These are phyloP conservation scores for Taphrina betulina DNA, from an alignment of 1,139 yeast species.

Conservation along the genomic window DNA sequence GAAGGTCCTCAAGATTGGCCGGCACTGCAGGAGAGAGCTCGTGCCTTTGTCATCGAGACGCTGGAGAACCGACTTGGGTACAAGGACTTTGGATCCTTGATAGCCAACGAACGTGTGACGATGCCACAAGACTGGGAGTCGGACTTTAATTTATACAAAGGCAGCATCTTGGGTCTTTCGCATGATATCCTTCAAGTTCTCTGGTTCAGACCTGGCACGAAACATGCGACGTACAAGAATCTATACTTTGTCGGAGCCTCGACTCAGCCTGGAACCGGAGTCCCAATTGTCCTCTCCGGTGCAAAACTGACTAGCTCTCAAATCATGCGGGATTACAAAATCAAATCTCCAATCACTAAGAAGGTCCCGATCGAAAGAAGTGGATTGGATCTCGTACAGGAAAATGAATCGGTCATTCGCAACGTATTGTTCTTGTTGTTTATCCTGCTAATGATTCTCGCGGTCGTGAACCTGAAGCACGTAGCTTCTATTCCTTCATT, in stretches of 20 bases:
- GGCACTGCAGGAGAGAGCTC: slow-evolving; percentile 17
- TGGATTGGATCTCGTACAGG: slow-evolving; percentile 23
- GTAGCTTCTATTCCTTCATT: no score
- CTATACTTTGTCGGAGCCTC: slow-evolving; percentile 34
- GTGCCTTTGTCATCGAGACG: slow-evolving; percentile 23
- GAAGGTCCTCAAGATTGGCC: slow-evolving; percentile 31
- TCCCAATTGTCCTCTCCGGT: slow-evolving; percentile 32
- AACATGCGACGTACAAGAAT: slow-evolving; percentile 16
- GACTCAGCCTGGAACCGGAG: slow-evolving; percentile 33
- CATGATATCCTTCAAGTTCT: slow-evolving; percentile 33
- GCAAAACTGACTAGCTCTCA: slow-evolving; percentile 29
- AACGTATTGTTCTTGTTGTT: slow-evolving; percentile 14
- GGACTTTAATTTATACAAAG: slow-evolving; percentile 29
- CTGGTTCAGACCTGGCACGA: slow-evolving; percentile 31
- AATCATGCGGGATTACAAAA: slow-evolving; percentile 19
- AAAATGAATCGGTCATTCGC: slow-evolving; percentile 14
- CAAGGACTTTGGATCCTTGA: slow-evolving; percentile 14
- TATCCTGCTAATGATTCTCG: neutral
- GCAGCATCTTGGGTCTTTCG: slow-evolving; percentile 32
- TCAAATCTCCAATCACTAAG: slow-evolving; percentile 13
- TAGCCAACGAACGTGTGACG: slow-evolving; percentile 25
- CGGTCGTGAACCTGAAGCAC: no score
- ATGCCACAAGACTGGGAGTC: slow-evolving; percentile 29
- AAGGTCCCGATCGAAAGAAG: slow-evolving; percentile 11
- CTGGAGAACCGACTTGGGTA: slow-evolving; percentile 25